Percentiles rank a stretch among this genome's conserved stretches.
Evolutionary conservation across 2,329 filamentous ascomycete genomes (phyloP).

Genomic region (Fusarium phyllophilum): DNA sequence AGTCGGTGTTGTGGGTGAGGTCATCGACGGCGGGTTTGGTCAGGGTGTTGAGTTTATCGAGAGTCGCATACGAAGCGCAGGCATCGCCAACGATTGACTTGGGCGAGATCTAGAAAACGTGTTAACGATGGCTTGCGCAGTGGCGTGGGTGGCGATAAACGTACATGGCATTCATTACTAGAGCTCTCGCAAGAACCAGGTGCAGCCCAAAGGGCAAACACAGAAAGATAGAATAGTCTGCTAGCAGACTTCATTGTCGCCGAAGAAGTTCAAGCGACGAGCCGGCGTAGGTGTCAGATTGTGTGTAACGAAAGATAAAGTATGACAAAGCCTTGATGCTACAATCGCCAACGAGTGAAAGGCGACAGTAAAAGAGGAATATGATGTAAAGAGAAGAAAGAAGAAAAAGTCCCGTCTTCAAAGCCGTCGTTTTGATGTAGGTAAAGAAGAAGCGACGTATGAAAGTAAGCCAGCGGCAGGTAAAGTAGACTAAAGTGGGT

Average conservation of each 20-base stretch:
- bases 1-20: slow-evolving; percentile 89
- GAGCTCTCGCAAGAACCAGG: slow-evolving; percentile 57
- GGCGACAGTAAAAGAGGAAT: background rate
- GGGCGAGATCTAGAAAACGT: slow-evolving; percentile 76
- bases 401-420: background rate
- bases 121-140: slow-evolving; percentile 51
- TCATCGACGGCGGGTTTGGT: slow-evolving; percentile 82
- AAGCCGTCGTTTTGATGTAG: slow-evolving; percentile 4
- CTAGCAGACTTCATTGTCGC: slow-evolving; percentile 62
- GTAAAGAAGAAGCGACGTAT: slow-evolving; percentile 42
- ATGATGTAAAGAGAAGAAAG: background rate
- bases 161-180: slow-evolving; percentile 65
- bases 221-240: slow-evolving; percentile 64
- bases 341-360: slow-evolving; percentile 28
- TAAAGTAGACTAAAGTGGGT: slow-evolving; percentile 39
- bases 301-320: background rate
- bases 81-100: slow-evolving; percentile 91
- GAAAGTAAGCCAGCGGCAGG: slow-evolving; percentile 21
- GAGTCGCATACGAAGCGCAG: slow-evolving; percentile 90
- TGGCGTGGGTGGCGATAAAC: slow-evolving; percentile 41
- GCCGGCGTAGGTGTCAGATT: background rate
- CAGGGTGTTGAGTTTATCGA: slow-evolving; percentile 83
- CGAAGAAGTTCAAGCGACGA: slow-evolving; percentile 8
- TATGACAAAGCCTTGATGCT: background rate
- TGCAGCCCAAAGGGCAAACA: slow-evolving; percentile 65